phyloP scores from a whole-genome alignment of 352 stramenopile genomes.

The Phytopythium ostracodes region DNA sequence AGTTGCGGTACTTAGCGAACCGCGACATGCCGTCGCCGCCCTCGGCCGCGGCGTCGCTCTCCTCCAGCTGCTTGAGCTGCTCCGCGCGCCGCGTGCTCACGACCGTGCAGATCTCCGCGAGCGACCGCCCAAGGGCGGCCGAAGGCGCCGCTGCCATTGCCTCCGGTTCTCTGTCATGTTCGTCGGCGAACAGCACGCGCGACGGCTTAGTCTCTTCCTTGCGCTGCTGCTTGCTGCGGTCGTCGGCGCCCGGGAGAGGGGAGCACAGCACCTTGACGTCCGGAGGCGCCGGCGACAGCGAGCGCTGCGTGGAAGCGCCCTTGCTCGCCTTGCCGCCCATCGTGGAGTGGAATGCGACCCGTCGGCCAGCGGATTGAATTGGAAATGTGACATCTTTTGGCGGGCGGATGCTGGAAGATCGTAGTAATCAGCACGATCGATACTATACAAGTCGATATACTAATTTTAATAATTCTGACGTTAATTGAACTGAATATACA shows the following conservation, averaged over 20 bases:
- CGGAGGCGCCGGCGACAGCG: not conserved
- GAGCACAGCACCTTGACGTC: not conserved
- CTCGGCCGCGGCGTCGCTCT: slow-evolving; percentile 12
- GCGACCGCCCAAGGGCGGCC: not conserved
- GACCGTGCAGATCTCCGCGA: slow-evolving; percentile 23
- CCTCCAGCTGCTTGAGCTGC: slow-evolving; percentile 11
- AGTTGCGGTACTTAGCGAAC: slow-evolving; percentile 45
- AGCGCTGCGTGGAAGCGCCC: not conserved
- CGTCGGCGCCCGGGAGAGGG: not conserved
- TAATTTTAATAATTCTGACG: too few relatives aligned
- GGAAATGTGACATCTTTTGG: not conserved
- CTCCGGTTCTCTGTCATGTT: not conserved
- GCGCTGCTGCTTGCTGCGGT: not conserved
- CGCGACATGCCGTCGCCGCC: slow-evolving; percentile 9
- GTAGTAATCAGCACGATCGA: not conserved
- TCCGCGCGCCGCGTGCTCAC: slow-evolving; percentile 27
- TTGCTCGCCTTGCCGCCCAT: slow-evolving; percentile 7
- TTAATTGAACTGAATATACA: too few relatives aligned
- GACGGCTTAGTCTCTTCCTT: not conserved
- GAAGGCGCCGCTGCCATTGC: not conserved
- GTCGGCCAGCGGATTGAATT: not conserved
- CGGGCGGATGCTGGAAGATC: not conserved
- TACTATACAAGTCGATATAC: not conserved
- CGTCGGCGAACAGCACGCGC: slow-evolving; percentile 5
- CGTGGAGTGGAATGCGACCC: not conserved